phyloP scores from a whole-genome alignment of 2,329 filamentous ascomycete genomes.

The Fusarium penzigii region DNA sequence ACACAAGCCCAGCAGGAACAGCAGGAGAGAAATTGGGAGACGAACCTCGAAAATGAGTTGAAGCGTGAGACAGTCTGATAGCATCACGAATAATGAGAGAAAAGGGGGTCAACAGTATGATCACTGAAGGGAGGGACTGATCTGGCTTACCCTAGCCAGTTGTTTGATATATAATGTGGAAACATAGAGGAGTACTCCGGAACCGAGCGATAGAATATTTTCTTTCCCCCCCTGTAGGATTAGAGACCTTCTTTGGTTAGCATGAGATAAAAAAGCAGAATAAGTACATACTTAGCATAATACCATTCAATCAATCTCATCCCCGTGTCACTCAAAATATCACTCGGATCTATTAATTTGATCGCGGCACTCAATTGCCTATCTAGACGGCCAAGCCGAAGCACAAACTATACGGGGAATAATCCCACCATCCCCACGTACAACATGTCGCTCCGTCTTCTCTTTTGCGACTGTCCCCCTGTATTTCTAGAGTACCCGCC shows the following conservation, averaged over 20 bases:
- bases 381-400: conserved; percentile 27
- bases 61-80: conserved; percentile 20
- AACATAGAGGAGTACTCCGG: no score
- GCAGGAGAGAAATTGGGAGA: conserved; percentile 22
- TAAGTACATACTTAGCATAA: no score
- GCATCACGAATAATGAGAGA: not conserved
- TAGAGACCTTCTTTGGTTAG: no score
- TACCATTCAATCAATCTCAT: no score
- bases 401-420: conserved; percentile 9
- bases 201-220: no score
- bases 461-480: conserved; percentile 10
- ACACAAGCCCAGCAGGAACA: conserved; percentile 17
- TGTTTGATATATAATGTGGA: no score
- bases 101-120: not conserved
- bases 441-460: conserved; percentile 16
- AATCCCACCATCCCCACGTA: conserved; percentile 15
- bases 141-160: no score
- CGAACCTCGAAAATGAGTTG: conserved; percentile 19
- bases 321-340: no score
- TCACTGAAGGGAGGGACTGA: no score
- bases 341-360: not conserved
- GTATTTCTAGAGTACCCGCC: conserved; percentile 19
- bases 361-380: conserved; percentile 6
- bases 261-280: no score
- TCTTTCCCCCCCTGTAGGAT: no score